Conservation (phyloP, 2,329 filamentous ascomycete genomes). For the Cordyceps cateniannulata region DNA sequence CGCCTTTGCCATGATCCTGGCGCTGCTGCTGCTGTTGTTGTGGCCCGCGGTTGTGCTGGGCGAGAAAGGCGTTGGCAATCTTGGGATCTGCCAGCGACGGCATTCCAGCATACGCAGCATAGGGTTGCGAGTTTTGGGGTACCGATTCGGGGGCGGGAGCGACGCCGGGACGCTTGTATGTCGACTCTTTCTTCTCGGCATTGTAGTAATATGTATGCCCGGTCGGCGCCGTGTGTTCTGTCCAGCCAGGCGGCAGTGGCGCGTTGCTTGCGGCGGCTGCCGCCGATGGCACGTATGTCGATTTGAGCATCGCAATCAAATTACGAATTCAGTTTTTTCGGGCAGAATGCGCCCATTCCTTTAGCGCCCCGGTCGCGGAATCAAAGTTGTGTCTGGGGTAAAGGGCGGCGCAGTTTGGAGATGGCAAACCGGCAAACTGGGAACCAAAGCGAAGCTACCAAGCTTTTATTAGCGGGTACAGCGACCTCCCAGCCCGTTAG, state of each 20-base stretch:
- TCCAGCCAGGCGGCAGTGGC: constrained; percentile 75
- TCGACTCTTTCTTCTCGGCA: constrained; percentile 73
- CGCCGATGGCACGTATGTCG: constrained; percentile 61
- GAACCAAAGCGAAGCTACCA: too few species aligned
- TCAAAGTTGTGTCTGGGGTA: not conserved
- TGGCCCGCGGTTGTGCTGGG: constrained; percentile 40
- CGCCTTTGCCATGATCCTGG: constrained; percentile 47
- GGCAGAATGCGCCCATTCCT: not conserved
- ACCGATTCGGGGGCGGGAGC: constrained; percentile 13
- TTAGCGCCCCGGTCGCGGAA: not conserved
- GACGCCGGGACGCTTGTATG: constrained; percentile 68
- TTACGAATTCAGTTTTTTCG: not conserved
- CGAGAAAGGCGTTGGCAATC: constrained; percentile 55
- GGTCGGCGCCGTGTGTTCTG: constrained; percentile 84
- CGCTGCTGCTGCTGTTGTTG: constrained; percentile 34
- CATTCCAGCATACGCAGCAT: constrained; percentile 22
- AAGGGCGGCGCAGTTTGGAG: too few species aligned
- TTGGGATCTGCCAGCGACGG: constrained; percentile 46
- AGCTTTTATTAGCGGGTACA: too few species aligned
- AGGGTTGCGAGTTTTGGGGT: constrained; percentile 24
- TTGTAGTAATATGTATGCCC: constrained; percentile 90
- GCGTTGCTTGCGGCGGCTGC: constrained; percentile 31
- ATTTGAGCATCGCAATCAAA: constrained; percentile 57
- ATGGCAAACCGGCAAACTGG: too few species aligned
- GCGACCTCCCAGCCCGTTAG: too few species aligned